These are phyloP conservation scores for Lecanoromycetidae sp. DNA, from an alignment of 2,329 filamentous ascomycete genomes.

Conservation along the genomic window DNA sequence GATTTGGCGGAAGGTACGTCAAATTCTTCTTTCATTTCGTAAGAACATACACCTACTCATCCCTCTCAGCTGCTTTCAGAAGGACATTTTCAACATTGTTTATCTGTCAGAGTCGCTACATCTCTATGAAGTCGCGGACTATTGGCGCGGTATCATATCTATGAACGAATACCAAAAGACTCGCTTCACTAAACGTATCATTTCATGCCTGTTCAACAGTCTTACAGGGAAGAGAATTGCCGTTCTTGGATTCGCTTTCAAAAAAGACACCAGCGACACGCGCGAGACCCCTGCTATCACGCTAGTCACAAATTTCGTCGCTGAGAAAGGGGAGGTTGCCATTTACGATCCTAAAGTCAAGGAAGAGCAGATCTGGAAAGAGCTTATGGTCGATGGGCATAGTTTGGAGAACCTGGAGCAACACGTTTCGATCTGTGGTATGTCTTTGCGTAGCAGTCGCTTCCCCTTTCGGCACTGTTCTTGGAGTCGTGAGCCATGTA, in stretches of 20 bases:
- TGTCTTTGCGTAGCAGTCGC: too few species aligned
- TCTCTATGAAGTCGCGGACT: constrained; percentile 58
- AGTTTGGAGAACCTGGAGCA: constrained; percentile 20
- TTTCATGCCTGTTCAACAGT: constrained; percentile 56
- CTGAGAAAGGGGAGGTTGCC: constrained; percentile 50
- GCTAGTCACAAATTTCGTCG: constrained; percentile 50
- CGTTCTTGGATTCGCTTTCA: constrained; percentile 65
- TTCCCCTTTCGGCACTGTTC: too few species aligned
- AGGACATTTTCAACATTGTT: constrained; percentile 61
- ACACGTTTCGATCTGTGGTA: constrained; percentile 17
- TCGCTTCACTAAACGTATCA: constrained; percentile 54
- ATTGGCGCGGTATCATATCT: constrained; percentile 61
- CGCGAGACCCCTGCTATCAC: constrained; percentile 56
- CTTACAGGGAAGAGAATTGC: constrained; percentile 56
- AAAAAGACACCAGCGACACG: constrained; percentile 66
- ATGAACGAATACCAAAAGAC: constrained; percentile 67
- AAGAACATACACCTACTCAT: too few species aligned
- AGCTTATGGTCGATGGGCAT: constrained; percentile 21
- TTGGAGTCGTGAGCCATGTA: too few species aligned
- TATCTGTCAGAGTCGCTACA: constrained; percentile 61
- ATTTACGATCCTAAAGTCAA: constrained; percentile 48
- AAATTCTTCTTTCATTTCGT: neutral
- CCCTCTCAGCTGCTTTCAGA: constrained; percentile 57
- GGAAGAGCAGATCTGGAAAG: constrained; percentile 25
- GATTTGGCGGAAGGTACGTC: constrained; percentile 52